Conservation (phyloP, 2,329 filamentous ascomycete species). For the Dendryphion nanum region DNA sequence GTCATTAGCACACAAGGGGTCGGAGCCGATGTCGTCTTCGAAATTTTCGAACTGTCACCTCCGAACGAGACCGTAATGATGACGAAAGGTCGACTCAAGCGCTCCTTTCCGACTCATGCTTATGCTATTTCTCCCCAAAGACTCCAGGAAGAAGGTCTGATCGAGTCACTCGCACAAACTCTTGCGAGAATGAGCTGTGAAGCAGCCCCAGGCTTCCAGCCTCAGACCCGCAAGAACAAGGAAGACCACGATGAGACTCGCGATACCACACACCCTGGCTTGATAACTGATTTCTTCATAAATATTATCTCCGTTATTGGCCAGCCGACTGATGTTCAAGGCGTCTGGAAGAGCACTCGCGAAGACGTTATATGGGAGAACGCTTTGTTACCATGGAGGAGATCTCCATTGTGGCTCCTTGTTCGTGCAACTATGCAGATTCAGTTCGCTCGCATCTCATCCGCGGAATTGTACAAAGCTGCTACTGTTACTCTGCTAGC, state of each 20-base stretch:
- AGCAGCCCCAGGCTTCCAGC: slow-evolving; percentile 31
- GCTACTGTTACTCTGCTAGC: not conserved
- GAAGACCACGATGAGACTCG: slow-evolving; percentile 42
- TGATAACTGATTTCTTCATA: slow-evolving; percentile 55
- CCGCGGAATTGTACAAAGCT: not conserved
- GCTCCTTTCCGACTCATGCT: slow-evolving; percentile 47
- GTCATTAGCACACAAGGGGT: slow-evolving; percentile 32
- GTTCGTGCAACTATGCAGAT: slow-evolving; percentile 53
- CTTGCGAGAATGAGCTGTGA: slow-evolving; percentile 41
- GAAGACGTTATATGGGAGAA: slow-evolving; percentile 54
- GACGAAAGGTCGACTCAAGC: slow-evolving; percentile 40
- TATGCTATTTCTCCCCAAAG: slow-evolving; percentile 29
- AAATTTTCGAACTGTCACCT: slow-evolving; percentile 51
- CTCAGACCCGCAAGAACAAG: slow-evolving; percentile 41
- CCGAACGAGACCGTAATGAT: slow-evolving; percentile 37
- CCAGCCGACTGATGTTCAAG: slow-evolving; percentile 6
- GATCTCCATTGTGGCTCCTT: slow-evolving; percentile 57
- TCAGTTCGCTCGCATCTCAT: slow-evolving; percentile 18
- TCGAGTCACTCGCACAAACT: slow-evolving; percentile 24
- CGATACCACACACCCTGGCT: slow-evolving; percentile 50
- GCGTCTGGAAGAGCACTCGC: slow-evolving; percentile 53
- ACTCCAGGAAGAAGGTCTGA: slow-evolving; percentile 15
- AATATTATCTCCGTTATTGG: slow-evolving; percentile 42
- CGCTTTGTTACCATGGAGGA: slow-evolving; percentile 45
- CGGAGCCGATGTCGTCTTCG: slow-evolving; percentile 29